A percentile compares a stretch with the other conserved stretches of the same genome.
phyloP scores from a whole-genome alignment of 73 alveolate species.

The Paramecium octaurelia region DNA sequence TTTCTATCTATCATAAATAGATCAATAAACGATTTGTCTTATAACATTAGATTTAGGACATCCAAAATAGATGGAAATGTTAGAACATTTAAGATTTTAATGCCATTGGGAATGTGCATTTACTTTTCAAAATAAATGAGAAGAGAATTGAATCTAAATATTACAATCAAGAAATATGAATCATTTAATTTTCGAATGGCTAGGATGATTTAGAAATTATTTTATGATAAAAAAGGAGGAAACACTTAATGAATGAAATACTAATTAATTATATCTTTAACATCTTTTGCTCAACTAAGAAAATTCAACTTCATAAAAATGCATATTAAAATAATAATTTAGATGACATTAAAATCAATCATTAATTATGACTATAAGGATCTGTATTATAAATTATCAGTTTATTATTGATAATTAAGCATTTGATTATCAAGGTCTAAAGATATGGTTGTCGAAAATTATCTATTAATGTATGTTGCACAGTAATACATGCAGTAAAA shows the following conservation, averaged over 20 bases:
- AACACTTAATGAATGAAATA: not conserved
- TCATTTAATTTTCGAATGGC: not conserved
- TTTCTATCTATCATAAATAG: not conserved
- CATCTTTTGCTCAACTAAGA: not conserved
- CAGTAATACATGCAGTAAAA: not conserved
- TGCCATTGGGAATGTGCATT: not conserved
- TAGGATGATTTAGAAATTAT: not conserved
- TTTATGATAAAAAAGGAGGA: not conserved
- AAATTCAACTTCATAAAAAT: not conserved
- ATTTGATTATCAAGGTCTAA: not conserved
- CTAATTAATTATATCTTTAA: too few relatives aligned
- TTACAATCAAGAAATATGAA: not conserved
- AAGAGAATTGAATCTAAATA: not conserved
- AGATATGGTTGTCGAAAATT: not conserved
- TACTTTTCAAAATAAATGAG: not conserved
- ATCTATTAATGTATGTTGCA: not conserved
- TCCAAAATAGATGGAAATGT: not conserved
- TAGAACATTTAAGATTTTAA: not conserved
- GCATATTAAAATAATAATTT: not conserved
- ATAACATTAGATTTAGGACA: not conserved
- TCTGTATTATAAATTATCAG: not conserved
- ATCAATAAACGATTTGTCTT: not conserved
- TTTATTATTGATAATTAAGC: not conserved
- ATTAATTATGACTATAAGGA: not conserved
- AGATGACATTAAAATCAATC: not conserved